Percentiles rank a stretch among this genome's conserved stretches.
Evolutionary conservation across 108 stramenopile genomes (phyloP).

Genomic region (Parietichytrium sp.): DNA sequence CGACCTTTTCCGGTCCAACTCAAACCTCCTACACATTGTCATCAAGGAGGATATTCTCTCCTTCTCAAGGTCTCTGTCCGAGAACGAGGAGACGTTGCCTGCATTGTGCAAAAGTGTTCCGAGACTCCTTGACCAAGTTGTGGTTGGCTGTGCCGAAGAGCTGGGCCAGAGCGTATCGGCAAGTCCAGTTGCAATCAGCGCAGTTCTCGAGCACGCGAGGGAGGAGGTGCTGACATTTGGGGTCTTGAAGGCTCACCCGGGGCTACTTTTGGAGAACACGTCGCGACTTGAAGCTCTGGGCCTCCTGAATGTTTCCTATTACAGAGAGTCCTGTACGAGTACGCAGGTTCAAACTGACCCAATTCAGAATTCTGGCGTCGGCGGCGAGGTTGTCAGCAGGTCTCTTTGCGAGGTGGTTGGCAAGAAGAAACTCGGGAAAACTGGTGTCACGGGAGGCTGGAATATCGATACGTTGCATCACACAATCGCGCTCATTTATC

Average conservation of each 20-base stretch:
- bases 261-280: background rate
- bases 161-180: background rate
- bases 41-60: background rate
- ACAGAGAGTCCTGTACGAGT: background rate
- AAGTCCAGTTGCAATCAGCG: background rate
- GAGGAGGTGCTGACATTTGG: background rate
- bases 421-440: too few species aligned
- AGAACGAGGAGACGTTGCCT: background rate
- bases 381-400: background rate
- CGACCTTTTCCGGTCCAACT: background rate
- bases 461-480: background rate
- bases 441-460: background rate
- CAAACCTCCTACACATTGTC: background rate
- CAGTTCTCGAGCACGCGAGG: background rate
- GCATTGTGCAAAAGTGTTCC: background rate
- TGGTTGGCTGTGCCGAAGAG: background rate
- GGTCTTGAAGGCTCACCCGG: background rate
- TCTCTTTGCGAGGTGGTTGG: constrained; percentile 1
- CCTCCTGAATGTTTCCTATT: background rate
- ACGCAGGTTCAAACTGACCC: background rate
- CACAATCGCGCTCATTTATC: background rate
- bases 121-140: background rate
- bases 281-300: constrained; percentile 4
- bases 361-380: background rate
- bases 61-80: background rate